phyloP scores from a whole-genome alignment of 2,329 filamentous ascomycete species.

The Didymella arachidicola region DNA sequence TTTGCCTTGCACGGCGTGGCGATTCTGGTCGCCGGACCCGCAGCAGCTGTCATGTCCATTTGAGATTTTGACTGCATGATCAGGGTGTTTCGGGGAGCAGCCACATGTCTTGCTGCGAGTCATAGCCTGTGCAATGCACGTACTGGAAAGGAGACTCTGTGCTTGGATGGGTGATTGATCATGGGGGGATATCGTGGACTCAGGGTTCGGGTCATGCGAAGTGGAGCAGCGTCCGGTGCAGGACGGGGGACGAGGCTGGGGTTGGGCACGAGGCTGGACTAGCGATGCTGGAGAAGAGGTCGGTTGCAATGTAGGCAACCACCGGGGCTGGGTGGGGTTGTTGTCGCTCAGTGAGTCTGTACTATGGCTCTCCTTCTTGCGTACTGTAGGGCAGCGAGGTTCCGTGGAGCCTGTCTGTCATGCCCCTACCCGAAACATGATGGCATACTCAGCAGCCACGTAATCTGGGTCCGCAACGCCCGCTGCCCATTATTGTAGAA shows the following conservation, averaged over 20 bases:
- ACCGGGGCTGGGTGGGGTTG: not conserved
- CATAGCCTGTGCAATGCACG: not conserved
- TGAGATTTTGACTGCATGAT: constrained; percentile 6
- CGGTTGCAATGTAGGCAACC: not conserved
- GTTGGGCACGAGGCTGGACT: constrained; percentile 9
- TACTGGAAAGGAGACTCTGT: no score
- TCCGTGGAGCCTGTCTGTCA: not conserved
- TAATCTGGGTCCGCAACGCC: constrained; percentile 5
- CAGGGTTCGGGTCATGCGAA: not conserved
- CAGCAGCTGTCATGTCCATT: constrained; percentile 13
- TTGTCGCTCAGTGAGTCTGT: constrained; percentile 1
- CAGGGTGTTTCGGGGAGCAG: constrained; percentile 5
- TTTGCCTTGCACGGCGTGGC: no score
- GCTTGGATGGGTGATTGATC: not conserved
- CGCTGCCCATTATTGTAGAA: not conserved
- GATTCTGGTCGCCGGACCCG: not conserved
- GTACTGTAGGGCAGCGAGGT: no score
- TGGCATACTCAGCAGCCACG: constrained; percentile 9
- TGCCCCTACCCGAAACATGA: constrained; percentile 9
- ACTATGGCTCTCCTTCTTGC: not conserved
- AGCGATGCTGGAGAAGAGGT: not conserved
- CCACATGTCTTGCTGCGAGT: constrained; percentile 19
- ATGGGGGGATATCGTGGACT: constrained; percentile 9
- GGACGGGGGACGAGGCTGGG: not conserved
- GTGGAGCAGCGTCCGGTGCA: not conserved